Conservation (phyloP, 768 basidiomycete genomes). For the Hebeloma cylindrosporum region DNA sequence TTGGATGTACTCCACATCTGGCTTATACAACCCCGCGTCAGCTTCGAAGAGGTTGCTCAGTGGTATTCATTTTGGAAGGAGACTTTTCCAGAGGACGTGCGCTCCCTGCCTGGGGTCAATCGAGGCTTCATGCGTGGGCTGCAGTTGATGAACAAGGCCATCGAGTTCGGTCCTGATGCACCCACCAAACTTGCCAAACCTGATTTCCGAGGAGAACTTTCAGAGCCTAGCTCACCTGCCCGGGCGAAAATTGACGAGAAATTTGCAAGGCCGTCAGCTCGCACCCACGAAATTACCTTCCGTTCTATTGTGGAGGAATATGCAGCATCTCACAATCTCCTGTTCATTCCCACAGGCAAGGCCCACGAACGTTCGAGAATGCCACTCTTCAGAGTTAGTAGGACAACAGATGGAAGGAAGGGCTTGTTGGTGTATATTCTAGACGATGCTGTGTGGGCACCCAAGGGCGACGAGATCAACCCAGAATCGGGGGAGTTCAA, state of each 20-base stretch:
- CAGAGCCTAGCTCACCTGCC: constrained; percentile 29
- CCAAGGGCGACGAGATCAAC: constrained; percentile 43
- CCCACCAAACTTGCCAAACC: constrained; percentile 66
- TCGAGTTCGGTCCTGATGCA: constrained; percentile 81
- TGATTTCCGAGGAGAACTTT: constrained; percentile 54
- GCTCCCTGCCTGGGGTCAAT: constrained; percentile 60
- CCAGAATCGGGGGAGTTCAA: constrained; percentile 58
- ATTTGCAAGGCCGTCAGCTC: constrained; percentile 42
- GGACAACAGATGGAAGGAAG: constrained; percentile 76
- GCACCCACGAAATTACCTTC: constrained; percentile 87
- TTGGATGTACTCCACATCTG: constrained; percentile 87
- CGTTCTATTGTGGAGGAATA: constrained; percentile 89
- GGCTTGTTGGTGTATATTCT: constrained; percentile 87
- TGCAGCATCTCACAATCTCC: constrained; percentile 79
- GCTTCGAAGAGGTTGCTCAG: constrained; percentile 87
- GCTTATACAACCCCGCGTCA: constrained; percentile 87
- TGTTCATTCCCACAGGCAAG: constrained; percentile 87
- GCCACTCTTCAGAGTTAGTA: constrained; percentile 85
- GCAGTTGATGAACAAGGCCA: constrained; percentile 93
- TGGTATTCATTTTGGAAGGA: constrained; percentile 94
- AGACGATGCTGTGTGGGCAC: constrained; percentile 94
- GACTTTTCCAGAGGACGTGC: constrained; percentile 70
- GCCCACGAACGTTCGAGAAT: constrained; percentile 84
- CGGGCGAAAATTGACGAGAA: constrained; percentile 32
- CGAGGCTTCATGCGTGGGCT: constrained; percentile 86